phyloP scores from a whole-genome alignment of 345 rosid genomes.

The Trapa incisa region DNA sequence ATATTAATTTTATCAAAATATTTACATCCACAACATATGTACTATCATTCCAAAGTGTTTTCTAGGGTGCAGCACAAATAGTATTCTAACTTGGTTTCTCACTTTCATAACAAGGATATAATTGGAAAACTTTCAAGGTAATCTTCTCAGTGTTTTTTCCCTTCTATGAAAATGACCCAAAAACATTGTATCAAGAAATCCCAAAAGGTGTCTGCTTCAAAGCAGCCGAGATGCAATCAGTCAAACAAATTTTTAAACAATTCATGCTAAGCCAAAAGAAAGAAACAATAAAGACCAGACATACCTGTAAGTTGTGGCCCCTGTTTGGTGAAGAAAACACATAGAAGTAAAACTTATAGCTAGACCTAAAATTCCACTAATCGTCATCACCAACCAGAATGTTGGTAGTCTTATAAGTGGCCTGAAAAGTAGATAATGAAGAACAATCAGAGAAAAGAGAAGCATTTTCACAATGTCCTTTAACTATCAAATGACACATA shows the following conservation, averaged over 20 bases:
- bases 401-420: conserved; percentile 69
- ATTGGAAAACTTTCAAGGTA: background rate
- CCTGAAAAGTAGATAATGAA: conserved; percentile 22
- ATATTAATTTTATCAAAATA: no score
- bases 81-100: background rate
- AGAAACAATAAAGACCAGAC: background rate
- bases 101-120: background rate
- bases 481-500: background rate
- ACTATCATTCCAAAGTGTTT: background rate
- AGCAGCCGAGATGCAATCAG: background rate
- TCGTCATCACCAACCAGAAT: conserved; percentile 84
- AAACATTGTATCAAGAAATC: background rate
- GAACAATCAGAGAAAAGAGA: background rate
- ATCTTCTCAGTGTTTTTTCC: background rate
- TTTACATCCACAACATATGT: background rate
- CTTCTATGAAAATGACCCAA: background rate
- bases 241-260: background rate
- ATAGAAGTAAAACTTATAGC: conserved; percentile 97
- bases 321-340: conserved; percentile 99
- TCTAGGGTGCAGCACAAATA: background rate
- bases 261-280: background rate
- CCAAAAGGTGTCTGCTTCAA: background rate
- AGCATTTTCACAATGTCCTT: background rate
- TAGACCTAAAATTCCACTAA: conserved; percentile 87
- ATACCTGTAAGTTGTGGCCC: conserved; percentile 96